These are phyloP conservation scores for Phytophthora quininea DNA, from an alignment of 352 stramenopile species.

Conservation along the genomic window DNA sequence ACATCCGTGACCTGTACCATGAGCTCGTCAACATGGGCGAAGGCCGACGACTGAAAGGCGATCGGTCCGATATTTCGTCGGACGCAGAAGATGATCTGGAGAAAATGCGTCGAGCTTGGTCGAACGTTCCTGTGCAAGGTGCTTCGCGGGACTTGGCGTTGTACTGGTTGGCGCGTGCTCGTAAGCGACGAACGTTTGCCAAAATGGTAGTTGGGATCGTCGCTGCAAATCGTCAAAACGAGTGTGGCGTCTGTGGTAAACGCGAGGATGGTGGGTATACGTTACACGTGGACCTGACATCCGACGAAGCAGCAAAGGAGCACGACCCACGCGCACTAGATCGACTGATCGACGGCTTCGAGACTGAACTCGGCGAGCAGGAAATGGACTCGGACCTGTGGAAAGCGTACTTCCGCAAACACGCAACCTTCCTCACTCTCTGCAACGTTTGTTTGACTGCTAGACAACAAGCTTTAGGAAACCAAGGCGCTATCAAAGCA, in stretches of 20 bases:
- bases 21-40: constrained; percentile 95
- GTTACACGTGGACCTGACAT: constrained; percentile 87
- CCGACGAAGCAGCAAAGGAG: constrained; percentile 57
- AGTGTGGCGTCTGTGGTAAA: constrained; percentile 87
- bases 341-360: constrained; percentile 75
- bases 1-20: constrained; percentile 96
- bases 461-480: constrained; percentile 24
- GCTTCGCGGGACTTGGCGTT: constrained; percentile 89
- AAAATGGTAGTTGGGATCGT: constrained; percentile 90
- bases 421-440: constrained; percentile 93
- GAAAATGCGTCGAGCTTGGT: constrained; percentile 87
- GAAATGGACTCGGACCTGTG: constrained; percentile 93
- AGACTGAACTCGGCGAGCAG: constrained; percentile 79
- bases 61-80: constrained; percentile 93
- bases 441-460: constrained; percentile 92
- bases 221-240: constrained; percentile 78
- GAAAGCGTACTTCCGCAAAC: constrained; percentile 97
- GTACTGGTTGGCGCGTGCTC: constrained; percentile 92
- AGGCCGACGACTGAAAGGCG: constrained; percentile 82
- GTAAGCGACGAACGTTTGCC: constrained; percentile 92
- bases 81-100: constrained; percentile 93
- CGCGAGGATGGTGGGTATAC: constrained; percentile 59
- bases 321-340: constrained; percentile 83
- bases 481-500: constrained; percentile 18
- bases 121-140: constrained; percentile 82